phyloP scores from a whole-genome alignment of 257 asterid genomes.

The Cruciata laevipes region DNA sequence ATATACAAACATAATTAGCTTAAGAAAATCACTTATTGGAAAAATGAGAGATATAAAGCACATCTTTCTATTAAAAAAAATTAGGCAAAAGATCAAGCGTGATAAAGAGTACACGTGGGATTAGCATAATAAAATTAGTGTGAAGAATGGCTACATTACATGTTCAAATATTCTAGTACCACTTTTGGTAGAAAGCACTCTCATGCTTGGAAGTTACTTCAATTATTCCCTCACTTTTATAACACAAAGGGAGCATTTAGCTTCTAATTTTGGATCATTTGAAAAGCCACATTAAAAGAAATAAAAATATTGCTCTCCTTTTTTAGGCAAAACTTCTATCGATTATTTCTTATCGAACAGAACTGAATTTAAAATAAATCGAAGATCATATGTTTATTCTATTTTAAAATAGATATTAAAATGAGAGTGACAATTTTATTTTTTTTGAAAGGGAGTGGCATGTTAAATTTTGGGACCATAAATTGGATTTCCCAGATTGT shows the following conservation, averaged over 20 bases:
- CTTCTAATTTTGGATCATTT: constrained; percentile 2
- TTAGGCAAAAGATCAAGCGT: no score
- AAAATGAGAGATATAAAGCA: no score
- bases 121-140: neutral
- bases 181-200: neutral
- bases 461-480: neutral
- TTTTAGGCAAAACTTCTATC: neutral
- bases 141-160: neutral
- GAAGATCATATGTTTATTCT: no score
- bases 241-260: neutral
- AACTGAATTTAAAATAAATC: no score
- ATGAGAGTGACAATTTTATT: no score
- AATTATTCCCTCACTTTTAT: constrained; percentile 1
- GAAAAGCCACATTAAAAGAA: neutral
- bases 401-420: no score
- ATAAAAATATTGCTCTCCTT: neutral
- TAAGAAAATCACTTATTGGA: no score
- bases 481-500: neutral
- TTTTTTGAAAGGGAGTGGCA: no score
- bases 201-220: neutral
- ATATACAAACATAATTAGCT: no score
- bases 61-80: no score
- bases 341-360: no score
- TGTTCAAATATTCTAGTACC: neutral
- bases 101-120: constrained; percentile 12